Conservation (phyloP, 2,329 filamentous ascomycete genomes). For the Nannizziopsis arthrosporioides region DNA sequence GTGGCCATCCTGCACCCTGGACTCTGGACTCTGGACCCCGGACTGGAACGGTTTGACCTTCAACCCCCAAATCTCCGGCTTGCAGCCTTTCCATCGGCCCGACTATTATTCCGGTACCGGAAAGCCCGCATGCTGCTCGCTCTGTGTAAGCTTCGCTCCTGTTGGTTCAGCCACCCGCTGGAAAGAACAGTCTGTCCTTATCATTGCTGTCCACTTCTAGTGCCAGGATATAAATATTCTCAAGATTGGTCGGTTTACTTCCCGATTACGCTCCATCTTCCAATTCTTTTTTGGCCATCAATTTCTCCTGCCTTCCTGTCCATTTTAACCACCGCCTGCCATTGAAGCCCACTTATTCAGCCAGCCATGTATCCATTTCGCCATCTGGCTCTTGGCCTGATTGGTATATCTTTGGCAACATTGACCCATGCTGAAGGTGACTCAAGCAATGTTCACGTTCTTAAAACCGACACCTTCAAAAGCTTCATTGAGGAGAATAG, state of each 20-base stretch:
- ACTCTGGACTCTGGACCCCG: too few relatives aligned
- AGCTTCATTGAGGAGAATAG: slow-evolving; percentile 76
- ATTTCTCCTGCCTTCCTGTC: slow-evolving; percentile 10
- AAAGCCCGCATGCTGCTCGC: too few relatives aligned
- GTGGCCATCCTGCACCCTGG: too few relatives aligned
- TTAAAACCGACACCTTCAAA: slow-evolving; percentile 79
- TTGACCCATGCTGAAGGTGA: slow-evolving; percentile 26
- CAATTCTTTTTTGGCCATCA: slow-evolving; percentile 10
- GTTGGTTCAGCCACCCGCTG: background rate
- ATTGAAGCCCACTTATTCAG: background rate
- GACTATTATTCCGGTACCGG: too few relatives aligned
- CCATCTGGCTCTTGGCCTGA: slow-evolving; percentile 30
- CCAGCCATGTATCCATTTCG: slow-evolving; percentile 30
- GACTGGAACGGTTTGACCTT: too few relatives aligned
- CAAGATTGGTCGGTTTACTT: background rate
- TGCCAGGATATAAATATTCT: too few relatives aligned
- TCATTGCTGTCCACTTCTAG: background rate
- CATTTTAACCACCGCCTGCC: background rate
- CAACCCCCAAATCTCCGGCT: too few relatives aligned
- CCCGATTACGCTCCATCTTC: background rate
- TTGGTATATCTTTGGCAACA: slow-evolving; percentile 23
- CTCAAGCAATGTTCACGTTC: slow-evolving; percentile 64
- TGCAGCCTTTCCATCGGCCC: too few relatives aligned
- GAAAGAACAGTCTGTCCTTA: slow-evolving; percentile 7
- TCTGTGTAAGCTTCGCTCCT: too few relatives aligned